These are phyloP conservation scores for Emergomyces pasteurianus DNA, from an alignment of 2,329 filamentous ascomycete species.

Conservation along the genomic window DNA sequence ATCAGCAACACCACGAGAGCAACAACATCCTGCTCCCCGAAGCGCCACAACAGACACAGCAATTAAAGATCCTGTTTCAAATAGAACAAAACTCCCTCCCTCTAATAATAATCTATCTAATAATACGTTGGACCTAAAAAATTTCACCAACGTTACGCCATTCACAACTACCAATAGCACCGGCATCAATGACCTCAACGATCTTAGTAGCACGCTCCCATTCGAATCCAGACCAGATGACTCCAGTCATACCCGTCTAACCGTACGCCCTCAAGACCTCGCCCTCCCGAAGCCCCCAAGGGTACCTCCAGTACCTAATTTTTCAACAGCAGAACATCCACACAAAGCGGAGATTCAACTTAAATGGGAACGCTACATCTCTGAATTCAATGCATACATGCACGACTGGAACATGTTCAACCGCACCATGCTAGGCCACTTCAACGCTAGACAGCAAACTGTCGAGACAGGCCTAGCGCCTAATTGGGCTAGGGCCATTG, in stretches of 20 bases:
- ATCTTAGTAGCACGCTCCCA: conserved; percentile 43
- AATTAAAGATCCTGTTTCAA: neutral
- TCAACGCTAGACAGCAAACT: conserved; percentile 40
- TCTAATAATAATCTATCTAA: neutral
- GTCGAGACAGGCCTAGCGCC: conserved; percentile 33
- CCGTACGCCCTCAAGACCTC: conserved; percentile 28
- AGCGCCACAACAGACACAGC: conserved; percentile 6
- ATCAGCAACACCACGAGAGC: neutral
- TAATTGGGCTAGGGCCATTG: conserved; percentile 42
- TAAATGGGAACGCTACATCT: conserved; percentile 41
- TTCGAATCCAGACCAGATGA: conserved; percentile 44
- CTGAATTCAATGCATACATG: conserved; percentile 44
- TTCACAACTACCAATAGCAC: conserved; percentile 34
- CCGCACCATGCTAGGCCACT: conserved; percentile 43
- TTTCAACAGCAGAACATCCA: conserved; percentile 11
- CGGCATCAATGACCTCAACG: conserved; percentile 42
- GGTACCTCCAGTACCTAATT: conserved; percentile 31
- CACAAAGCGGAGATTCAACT: conserved; percentile 31
- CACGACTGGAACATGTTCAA: conserved; percentile 46
- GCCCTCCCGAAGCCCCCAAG: conserved; percentile 41
- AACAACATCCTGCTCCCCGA: neutral
- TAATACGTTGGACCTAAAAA: conserved; percentile 34
- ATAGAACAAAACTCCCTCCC: neutral
- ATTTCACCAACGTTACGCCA: conserved; percentile 39
- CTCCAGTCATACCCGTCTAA: conserved; percentile 19